Percentiles rank a stretch among this genome's conserved stretches.
Conservation (phyloP, 495 filamentous ascomycete genomes). For the Lepidopterella palustris region DNA sequence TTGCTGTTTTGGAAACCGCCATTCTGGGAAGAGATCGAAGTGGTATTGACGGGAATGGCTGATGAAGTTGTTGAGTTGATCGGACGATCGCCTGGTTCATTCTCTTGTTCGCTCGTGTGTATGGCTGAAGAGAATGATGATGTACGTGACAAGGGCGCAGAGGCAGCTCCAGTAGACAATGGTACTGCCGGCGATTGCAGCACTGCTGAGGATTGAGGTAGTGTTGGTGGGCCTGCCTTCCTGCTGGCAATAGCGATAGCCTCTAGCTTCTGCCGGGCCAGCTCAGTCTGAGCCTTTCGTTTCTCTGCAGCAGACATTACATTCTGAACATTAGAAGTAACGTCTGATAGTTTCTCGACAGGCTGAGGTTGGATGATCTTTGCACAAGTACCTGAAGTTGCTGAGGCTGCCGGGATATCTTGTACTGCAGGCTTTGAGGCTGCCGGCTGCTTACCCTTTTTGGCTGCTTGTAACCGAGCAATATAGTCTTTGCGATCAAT, state of each 20-base stretch:
- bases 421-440: background rate
- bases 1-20: background rate
- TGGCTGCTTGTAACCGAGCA: constrained; percentile 62
- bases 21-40: background rate
- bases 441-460: constrained; percentile 30
- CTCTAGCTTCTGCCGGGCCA: constrained; percentile 23
- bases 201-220: no score
- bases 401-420: background rate
- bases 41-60: background rate
- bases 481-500: constrained; percentile 73
- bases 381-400: background rate
- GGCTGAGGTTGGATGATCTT: background rate
- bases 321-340: background rate
- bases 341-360: background rate
- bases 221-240: background rate
- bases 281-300: constrained; percentile 24
- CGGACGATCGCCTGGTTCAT: background rate
- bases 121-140: background rate
- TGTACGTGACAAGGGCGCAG: background rate
- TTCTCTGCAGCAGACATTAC: constrained; percentile 1
- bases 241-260: constrained; percentile 19
- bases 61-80: background rate
- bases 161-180: background rate
- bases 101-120: background rate
- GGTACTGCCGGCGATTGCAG: no score